Evolutionary conservation across 75 land plant species (phyloP).

Genomic region (Cupressus sempervirens): DNA sequence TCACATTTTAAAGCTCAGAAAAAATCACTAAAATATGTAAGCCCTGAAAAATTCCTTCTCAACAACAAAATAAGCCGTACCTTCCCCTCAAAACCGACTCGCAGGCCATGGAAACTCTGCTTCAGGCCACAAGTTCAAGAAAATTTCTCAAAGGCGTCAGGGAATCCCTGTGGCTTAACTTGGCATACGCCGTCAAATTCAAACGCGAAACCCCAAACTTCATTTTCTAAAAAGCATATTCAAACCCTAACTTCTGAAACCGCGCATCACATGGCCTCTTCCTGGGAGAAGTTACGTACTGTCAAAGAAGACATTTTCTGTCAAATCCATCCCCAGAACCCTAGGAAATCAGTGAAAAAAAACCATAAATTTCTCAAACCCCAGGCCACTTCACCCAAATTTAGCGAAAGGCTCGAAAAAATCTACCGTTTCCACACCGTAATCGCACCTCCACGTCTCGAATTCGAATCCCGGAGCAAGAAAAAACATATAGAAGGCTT

Average conservation of each 20-base stretch:
- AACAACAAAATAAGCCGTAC: neutral
- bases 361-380: neutral
- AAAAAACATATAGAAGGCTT: neutral
- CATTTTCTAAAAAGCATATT: neutral
- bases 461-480: neutral
- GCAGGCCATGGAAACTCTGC: neutral
- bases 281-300: neutral
- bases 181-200: neutral
- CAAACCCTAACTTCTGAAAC: neutral
- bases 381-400: neutral
- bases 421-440: neutral
- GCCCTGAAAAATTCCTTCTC: neutral
- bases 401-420: neutral
- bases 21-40: neutral
- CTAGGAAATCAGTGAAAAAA: neutral
- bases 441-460: neutral
- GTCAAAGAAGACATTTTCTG: neutral
- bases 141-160: neutral
- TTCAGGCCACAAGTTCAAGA: neutral
- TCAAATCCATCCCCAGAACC: neutral
- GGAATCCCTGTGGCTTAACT: neutral
- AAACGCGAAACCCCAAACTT: neutral
- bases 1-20: neutral
- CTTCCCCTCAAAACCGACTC: neutral
- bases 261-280: neutral